These are phyloP conservation scores for Claviceps fusiformis DNA, from an alignment of 2,329 filamentous ascomycete species.

Conservation along the genomic window DNA sequence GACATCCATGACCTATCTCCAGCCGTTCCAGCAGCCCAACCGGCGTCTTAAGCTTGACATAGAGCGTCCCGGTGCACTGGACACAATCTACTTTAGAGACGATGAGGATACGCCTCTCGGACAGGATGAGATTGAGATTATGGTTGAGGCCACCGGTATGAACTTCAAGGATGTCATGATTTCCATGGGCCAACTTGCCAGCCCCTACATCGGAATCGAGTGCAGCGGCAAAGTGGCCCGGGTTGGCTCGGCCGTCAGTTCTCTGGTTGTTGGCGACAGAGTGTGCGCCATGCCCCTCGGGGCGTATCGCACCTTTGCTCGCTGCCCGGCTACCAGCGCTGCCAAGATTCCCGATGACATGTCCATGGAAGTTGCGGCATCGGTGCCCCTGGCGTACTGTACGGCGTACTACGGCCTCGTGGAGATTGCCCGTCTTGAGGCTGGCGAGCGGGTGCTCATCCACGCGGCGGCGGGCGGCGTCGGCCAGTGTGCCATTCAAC, in stretches of 20 bases:
- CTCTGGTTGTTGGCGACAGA: conserved; percentile 56
- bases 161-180: conserved; percentile 34
- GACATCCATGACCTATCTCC: conserved; percentile 14
- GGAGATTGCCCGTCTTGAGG: conserved; percentile 22
- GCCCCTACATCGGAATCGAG: conserved; percentile 25
- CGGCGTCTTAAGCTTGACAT: conserved; percentile 25
- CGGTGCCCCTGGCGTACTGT: conserved; percentile 25
- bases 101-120: conserved; percentile 15
- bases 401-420: conserved; percentile 28
- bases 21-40: conserved; percentile 24
- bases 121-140: conserved; percentile 27
- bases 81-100: conserved; percentile 28
- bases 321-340: conserved; percentile 19
- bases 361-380: conserved; percentile 23
- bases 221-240: conserved; percentile 25
- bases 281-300: conserved; percentile 40
- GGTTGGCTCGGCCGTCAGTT: conserved; percentile 47
- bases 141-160: conserved; percentile 28
- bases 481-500: conserved; percentile 25
- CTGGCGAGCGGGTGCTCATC: conserved; percentile 26
- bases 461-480: conserved; percentile 25
- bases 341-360: conserved; percentile 24
- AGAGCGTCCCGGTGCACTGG: conserved; percentile 22
- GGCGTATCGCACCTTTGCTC: conserved; percentile 20
- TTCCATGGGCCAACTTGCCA: conserved; percentile 24